Conservation (phyloP, 257 asterid species). For the Petunia secreta region DNA sequence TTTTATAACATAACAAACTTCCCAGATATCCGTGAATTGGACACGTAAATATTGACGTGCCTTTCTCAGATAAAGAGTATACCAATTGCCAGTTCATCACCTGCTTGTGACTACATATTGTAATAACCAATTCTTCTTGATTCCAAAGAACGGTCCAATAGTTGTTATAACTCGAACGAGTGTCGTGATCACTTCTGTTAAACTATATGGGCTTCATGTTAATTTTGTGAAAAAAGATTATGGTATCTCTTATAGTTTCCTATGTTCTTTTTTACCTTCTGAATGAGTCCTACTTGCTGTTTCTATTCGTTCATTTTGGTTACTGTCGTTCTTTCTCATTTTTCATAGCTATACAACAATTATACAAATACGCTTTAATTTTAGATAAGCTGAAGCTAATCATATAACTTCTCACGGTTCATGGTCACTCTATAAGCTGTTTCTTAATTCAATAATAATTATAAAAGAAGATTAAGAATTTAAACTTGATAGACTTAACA, state of each 20-base stretch:
- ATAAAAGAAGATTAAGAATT: no score
- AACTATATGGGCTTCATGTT: not conserved
- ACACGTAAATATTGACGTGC: constrained; percentile 23
- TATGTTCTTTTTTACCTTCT: not conserved
- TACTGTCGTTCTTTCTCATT: no score
- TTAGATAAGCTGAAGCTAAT: no score
- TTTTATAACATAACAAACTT: constrained; percentile 10
- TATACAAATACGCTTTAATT: no score
- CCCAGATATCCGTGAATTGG: constrained; percentile 15
- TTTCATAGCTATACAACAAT: no score
- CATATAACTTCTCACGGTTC: no score
- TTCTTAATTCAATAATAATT: no score
- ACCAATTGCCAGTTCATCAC: constrained; percentile 17
- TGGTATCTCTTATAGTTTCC: not conserved
- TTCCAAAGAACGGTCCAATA: not conserved
- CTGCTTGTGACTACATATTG: not conserved
- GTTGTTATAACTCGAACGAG: not conserved
- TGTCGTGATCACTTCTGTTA: not conserved
- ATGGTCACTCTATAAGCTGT: no score
- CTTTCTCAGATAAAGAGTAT: not conserved
- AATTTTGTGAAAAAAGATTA: not conserved
- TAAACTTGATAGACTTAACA: no score
- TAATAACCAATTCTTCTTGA: not conserved
- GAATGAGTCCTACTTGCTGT: no score
- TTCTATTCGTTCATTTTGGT: no score